Percentiles rank a stretch among this genome's conserved stretches.
Evolutionary conservation across 768 basidiomycete species (phyloP).

Genomic region (Boletus bicolor): DNA sequence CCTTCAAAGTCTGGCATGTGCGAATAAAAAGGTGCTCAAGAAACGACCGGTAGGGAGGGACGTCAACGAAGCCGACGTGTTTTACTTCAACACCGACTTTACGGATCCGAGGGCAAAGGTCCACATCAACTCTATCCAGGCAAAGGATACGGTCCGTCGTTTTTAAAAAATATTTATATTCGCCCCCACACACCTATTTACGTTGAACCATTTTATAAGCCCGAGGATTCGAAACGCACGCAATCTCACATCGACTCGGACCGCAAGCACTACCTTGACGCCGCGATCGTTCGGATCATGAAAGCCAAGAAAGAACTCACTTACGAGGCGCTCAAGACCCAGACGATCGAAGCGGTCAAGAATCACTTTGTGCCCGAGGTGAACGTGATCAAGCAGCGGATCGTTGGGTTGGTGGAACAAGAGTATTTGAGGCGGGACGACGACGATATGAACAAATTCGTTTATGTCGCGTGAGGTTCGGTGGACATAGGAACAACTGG

Average conservation of each 20-base stretch:
- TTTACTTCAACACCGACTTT: slow-evolving; percentile 81
- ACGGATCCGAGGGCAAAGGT: slow-evolving; percentile 74
- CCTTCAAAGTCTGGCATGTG: slow-evolving; percentile 89
- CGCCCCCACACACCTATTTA: background rate
- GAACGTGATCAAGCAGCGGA: slow-evolving; percentile 77
- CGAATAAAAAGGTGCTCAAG: slow-evolving; percentile 81
- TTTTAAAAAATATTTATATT: background rate
- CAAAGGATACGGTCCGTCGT: slow-evolving; percentile 76
- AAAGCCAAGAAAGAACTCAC: slow-evolving; percentile 84
- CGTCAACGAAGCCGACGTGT: slow-evolving; percentile 70
- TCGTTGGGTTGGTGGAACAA: slow-evolving; percentile 77
- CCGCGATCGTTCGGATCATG: slow-evolving; percentile 96
- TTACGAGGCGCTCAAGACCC: slow-evolving; percentile 75
- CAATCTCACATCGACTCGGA: slow-evolving; percentile 85
- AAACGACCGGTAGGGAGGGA: slow-evolving; percentile 80
- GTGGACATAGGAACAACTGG: background rate
- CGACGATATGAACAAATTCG: slow-evolving; percentile 64
- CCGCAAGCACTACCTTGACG: slow-evolving; percentile 81
- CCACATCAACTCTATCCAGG: slow-evolving; percentile 95
- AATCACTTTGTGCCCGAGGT: slow-evolving; percentile 86
- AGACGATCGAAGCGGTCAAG: slow-evolving; percentile 84
- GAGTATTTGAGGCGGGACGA: slow-evolving; percentile 83
- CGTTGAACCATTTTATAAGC: slow-evolving; percentile 37
- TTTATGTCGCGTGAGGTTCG: slow-evolving; percentile 66
- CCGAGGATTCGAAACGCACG: slow-evolving; percentile 82